Evolutionary conservation across 1,284 basidiomycete species (phyloP).

Genomic region (Flammula alnicola): DNA sequence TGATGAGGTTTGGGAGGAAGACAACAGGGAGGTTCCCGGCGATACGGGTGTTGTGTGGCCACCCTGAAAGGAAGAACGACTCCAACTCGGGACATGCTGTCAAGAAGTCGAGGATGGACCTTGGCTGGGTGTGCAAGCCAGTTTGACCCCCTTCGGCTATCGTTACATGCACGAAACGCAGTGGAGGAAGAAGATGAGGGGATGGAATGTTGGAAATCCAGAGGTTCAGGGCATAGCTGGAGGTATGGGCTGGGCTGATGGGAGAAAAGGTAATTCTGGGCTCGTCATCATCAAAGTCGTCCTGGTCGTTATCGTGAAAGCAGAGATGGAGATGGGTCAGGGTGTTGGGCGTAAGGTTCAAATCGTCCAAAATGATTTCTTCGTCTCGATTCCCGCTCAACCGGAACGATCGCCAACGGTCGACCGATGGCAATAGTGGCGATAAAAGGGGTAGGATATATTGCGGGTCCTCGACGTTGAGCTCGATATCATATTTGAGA

Average conservation of each 20-base stretch:
- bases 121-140: conserved; percentile 43
- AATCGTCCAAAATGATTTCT: conserved; percentile 24
- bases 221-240: conserved; percentile 46
- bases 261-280: conserved; percentile 33
- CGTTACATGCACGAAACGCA: conserved; percentile 59
- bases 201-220: conserved; percentile 50
- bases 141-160: conserved; percentile 53
- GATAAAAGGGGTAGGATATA: conserved; percentile 64
- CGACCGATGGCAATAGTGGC: conserved; percentile 55
- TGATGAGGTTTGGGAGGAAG: conserved; percentile 56
- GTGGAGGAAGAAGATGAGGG: conserved; percentile 43
- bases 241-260: conserved; percentile 29
- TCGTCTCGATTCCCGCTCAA: conserved; percentile 43
- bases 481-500: conserved; percentile 57
- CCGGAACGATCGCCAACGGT: conserved; percentile 57
- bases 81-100: conserved; percentile 61
- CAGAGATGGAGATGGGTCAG: conserved; percentile 33
- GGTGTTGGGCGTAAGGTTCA: conserved; percentile 23
- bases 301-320: conserved; percentile 38
- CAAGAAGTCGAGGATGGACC: conserved; percentile 62
- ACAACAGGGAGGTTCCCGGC: conserved; percentile 42
- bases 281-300: conserved; percentile 33
- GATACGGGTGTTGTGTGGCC: conserved; percentile 47
- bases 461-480: conserved; percentile 54
- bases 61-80: conserved; percentile 58